Conservation (phyloP, 495 filamentous ascomycete genomes). For the Tetracladium setigerum region DNA sequence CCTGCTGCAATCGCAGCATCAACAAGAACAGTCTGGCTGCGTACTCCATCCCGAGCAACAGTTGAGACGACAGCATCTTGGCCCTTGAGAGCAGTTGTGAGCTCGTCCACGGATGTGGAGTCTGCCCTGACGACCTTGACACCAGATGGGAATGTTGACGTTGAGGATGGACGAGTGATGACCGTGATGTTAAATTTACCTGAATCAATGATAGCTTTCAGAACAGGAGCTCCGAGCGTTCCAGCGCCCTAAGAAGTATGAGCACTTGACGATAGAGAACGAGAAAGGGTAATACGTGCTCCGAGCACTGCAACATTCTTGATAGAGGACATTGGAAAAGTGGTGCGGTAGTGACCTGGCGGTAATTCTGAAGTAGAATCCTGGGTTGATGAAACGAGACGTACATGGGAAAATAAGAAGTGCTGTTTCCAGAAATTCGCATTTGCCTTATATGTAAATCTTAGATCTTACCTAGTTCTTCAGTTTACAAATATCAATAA, state of each 20-base stretch:
- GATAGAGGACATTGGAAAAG: constrained; percentile 41
- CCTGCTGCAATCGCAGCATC: constrained; percentile 53
- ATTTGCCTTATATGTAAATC: no score
- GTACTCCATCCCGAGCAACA: constrained; percentile 32
- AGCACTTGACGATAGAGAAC: neutral
- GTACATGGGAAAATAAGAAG: no score
- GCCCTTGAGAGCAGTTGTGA: constrained; percentile 38
- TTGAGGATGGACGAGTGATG: constrained; percentile 40
- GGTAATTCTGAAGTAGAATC: no score
- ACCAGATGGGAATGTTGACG: constrained; percentile 27
- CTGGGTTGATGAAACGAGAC: no score
- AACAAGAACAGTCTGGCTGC: constrained; percentile 36
- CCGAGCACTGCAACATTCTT: constrained; percentile 45
- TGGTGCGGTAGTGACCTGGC: no score
- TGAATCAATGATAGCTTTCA: constrained; percentile 44
- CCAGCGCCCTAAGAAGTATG: constrained; percentile 26
- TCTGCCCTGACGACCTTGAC: constrained; percentile 42
- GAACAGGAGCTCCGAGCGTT: constrained; percentile 48
- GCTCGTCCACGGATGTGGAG: constrained; percentile 42
- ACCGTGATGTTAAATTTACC: constrained; percentile 50
- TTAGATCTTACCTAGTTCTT: no score
- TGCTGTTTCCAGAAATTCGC: no score
- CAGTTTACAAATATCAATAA: no score
- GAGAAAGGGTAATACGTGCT: constrained; percentile 24
- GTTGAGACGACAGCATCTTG: constrained; percentile 54